Conservation (phyloP, 2,329 filamentous ascomycete genomes). For the Thelonectria discophora region DNA sequence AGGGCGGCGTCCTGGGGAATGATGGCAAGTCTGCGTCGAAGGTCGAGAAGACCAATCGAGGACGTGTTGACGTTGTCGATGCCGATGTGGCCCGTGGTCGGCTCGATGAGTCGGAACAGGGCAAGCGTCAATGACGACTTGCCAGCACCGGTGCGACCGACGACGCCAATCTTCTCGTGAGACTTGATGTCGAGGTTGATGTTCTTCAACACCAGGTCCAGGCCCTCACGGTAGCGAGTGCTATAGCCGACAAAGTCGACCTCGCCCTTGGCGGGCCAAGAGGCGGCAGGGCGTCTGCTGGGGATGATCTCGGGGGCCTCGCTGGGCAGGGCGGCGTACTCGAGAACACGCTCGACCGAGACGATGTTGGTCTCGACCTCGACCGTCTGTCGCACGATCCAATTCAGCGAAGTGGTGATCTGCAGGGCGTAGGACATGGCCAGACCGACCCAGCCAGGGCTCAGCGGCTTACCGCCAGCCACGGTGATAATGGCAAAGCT, state of each 20-base stretch:
- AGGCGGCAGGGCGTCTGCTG: conserved; percentile 83
- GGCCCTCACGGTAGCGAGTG: conserved; percentile 86
- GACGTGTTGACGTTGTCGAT: conserved; percentile 93
- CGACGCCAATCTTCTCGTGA: conserved; percentile 97
- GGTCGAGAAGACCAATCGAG: conserved; percentile 86
- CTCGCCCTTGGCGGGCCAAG: conserved; percentile 90
- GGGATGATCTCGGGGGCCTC: conserved; percentile 95
- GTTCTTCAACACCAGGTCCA: conserved; percentile 93
- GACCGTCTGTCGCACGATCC: conserved; percentile 98
- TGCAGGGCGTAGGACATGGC: conserved; percentile 97
- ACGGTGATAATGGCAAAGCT: conserved; percentile 85
- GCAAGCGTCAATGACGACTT: conserved; percentile 94
- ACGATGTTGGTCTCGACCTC: conserved; percentile 99
- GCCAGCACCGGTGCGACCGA: conserved; percentile 93
- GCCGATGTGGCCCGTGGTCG: conserved; percentile 80
- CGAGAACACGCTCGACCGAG: conserved; percentile 95
- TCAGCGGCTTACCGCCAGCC: conserved; percentile 69
- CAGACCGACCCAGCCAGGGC: conserved; percentile 83
- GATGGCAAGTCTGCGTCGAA: conserved; percentile 89
- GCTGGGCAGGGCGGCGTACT: conserved; percentile 90
- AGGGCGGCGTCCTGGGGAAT: conserved; percentile 97
- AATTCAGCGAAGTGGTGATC: conserved; percentile 97
- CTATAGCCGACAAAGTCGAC: conserved; percentile 95
- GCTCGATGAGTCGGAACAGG: conserved; percentile 95
- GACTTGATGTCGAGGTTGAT: conserved; percentile 92